These are phyloP conservation scores for Colletotrichum chrysophilum DNA, from an alignment of 2,329 filamentous ascomycete genomes.

Conservation along the genomic window DNA sequence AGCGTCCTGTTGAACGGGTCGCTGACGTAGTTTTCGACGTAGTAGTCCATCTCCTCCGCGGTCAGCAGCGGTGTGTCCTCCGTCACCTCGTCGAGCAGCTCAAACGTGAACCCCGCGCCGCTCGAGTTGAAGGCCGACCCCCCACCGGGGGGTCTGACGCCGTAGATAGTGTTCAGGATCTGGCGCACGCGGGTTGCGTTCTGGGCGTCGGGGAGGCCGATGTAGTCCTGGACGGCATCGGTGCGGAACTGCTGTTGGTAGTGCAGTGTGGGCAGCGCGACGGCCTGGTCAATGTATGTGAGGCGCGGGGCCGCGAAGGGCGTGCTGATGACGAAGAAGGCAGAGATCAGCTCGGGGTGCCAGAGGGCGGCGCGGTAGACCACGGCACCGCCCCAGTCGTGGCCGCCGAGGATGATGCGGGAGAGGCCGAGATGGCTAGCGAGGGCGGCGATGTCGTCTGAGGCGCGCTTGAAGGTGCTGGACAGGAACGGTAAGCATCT, in stretches of 20 bases:
- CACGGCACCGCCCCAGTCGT: slow-evolving; percentile 82
- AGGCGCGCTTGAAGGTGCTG: slow-evolving; percentile 72
- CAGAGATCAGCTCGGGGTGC: slow-evolving; percentile 70
- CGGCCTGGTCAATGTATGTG: slow-evolving; percentile 57
- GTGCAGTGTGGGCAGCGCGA: slow-evolving; percentile 69
- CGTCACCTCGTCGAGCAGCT: slow-evolving; percentile 56
- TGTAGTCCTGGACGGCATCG: slow-evolving; percentile 49
- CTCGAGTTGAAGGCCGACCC: slow-evolving; percentile 58
- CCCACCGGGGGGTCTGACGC: slow-evolving; percentile 60
- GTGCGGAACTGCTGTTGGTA: slow-evolving; percentile 79
- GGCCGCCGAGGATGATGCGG: slow-evolving; percentile 75
- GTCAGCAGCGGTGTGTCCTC: slow-evolving; percentile 62
- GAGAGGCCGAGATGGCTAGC: slow-evolving; percentile 53
- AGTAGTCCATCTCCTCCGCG: slow-evolving; percentile 77
- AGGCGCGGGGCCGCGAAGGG: slow-evolving; percentile 63
- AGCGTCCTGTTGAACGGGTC: slow-evolving; percentile 79
- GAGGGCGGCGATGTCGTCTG: slow-evolving; percentile 75
- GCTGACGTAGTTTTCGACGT: slow-evolving; percentile 71
- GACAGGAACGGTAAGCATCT: slow-evolving; percentile 40
- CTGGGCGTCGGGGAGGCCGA: slow-evolving; percentile 43
- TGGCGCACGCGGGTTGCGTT: slow-evolving; percentile 63
- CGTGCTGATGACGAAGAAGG: slow-evolving; percentile 77
- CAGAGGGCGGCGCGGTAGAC: slow-evolving; percentile 74
- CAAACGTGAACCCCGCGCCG: slow-evolving; percentile 62
- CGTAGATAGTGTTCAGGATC: slow-evolving; percentile 72